Evolutionary conservation across 1,284 basidiomycete species (phyloP).

Genomic region (Ganoderma lingzhi): DNA sequence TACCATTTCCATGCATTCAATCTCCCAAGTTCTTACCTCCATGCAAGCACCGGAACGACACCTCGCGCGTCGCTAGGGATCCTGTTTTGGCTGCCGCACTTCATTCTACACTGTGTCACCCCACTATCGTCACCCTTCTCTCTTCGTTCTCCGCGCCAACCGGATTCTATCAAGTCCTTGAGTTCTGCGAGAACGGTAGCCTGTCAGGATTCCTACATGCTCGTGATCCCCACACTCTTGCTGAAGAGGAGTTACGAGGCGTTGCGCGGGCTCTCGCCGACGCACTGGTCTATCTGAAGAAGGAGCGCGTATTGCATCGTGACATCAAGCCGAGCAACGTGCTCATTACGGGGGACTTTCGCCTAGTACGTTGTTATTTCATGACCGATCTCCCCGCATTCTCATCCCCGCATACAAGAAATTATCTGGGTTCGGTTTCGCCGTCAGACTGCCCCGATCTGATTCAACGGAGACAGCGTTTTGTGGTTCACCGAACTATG

Average conservation of each 20-base stretch:
- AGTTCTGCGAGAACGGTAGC: conserved; percentile 53
- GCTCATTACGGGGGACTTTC: conserved; percentile 34
- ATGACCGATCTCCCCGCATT: neutral
- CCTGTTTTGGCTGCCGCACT: conserved; percentile 35
- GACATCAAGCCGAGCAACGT: conserved; percentile 39
- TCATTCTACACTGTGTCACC: conserved; percentile 57
- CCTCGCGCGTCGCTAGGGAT: conserved; percentile 6
- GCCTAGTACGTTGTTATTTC: conserved; percentile 33
- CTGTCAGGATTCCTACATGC: conserved; percentile 43
- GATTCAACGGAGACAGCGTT: conserved; percentile 27
- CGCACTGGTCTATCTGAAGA: conserved; percentile 53
- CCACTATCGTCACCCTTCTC: conserved; percentile 57
- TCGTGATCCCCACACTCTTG: conserved; percentile 35
- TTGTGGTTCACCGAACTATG: conserved; percentile 34
- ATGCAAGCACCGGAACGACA: conserved; percentile 14
- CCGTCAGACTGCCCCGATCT: conserved; percentile 26
- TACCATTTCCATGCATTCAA: neutral
- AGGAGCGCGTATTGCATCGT: conserved; percentile 43
- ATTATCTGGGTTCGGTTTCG: conserved; percentile 38
- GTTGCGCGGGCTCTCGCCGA: conserved; percentile 50
- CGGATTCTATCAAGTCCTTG: conserved; percentile 51
- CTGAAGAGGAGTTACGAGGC: conserved; percentile 48
- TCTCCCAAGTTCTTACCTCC: conserved; percentile 19
- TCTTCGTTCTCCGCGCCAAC: conserved; percentile 47
- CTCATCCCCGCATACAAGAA: conserved; percentile 32